These are phyloP conservation scores for Leishmania gerbilli DNA, from an alignment of 208 protist genomes.

Conservation along the genomic window DNA sequence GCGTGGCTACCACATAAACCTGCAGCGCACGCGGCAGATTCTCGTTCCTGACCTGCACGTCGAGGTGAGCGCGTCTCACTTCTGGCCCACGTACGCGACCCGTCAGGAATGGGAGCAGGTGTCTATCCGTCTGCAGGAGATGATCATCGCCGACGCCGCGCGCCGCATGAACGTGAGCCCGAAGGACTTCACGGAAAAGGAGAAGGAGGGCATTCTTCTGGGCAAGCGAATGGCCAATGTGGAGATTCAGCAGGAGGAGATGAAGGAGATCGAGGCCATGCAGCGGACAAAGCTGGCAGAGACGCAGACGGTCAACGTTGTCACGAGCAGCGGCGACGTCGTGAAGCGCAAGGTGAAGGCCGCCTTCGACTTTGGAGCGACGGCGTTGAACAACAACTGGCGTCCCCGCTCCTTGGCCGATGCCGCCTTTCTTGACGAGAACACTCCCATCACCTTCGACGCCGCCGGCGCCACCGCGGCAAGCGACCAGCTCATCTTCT, in stretches of 20 bases:
- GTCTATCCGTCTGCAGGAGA: conserved; percentile 99
- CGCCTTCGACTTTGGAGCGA: conserved; percentile 84
- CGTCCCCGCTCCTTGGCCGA: conserved; percentile 78
- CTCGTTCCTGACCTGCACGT: conserved; percentile 97
- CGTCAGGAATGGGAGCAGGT: conserved; percentile 99
- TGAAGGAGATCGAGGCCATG: conserved; percentile 98
- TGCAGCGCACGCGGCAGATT: conserved; percentile 97
- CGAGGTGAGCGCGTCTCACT: conserved; percentile 96
- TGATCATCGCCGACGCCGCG: conserved; percentile 99
- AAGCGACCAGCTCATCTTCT: conserved; percentile 87
- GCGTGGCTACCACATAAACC: conserved; percentile 98
- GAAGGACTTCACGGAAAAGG: conserved; percentile 98
- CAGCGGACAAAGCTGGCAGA: conserved; percentile 84
- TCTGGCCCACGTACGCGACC: conserved; percentile 98
- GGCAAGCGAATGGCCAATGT: conserved; percentile 99
- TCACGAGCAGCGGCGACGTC: conserved; percentile 66
- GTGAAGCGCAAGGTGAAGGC: conserved; percentile 82
- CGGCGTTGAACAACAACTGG: conserved; percentile 77
- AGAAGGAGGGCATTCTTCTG: conserved; percentile 99
- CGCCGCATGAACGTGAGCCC: conserved; percentile 99
- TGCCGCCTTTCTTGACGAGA: conserved; percentile 75
- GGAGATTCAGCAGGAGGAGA: conserved; percentile 98
- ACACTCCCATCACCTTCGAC: conserved; percentile 65
- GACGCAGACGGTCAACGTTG: conserved; percentile 60
- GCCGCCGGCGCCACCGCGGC: conserved; percentile 53